Base-by-base conservation (phyloP, 2,329 filamentous ascomycete species). In the Cladosporium colombiae region DNA sequence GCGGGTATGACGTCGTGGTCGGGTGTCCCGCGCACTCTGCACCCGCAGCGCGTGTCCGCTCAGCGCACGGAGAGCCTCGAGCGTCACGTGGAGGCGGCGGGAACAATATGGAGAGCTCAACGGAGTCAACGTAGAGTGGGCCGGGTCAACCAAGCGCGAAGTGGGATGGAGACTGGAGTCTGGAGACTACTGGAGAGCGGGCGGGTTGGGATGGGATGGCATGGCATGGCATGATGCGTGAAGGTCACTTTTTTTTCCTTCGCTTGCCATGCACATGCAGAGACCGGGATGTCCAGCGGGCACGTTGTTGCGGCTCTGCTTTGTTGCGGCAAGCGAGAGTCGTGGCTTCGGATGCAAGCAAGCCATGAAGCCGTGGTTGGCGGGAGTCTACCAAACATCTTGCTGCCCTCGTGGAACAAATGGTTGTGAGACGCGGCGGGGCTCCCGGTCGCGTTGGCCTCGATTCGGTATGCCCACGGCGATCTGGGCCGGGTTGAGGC, bases 81-180 rank as follows among this genome's bases (percentile, higher is more conserved):
- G 33, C 56, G 56, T 59, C 56, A 46, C 50, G 61, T 63, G 60
- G 60, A 62, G 60, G 49, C 33, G 40, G 50, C 59, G 44, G 33
- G 35, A 57, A 33, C 33, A 61, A 53, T 35, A 53, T 62, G 49
- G 60, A 53, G 46, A 33, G 57, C 37, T 44, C 37, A 44, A 44
- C 37, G 37, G 16, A 27, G 46, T 53, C 60, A 63, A 63, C 50
- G 60, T 11, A 63, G 50, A 44, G 61, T 63, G 61, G 61, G 50
- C 27, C 59, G 27, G n/a, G 44, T 44, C 61, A 52, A 63, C 61
- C 25, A 63, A 37, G 49, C 35, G 61, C 35, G 61, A 37, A 52
- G 56, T 59, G 56, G 56, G 56, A 59, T 59, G 56, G 55, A 37
- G 55, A 53, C 40, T 46, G 40, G 27, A 55, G 29, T 55, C 52